Evolutionary conservation across 192 early-diverging fungal genomes (phyloP).

Genomic region (Chytriomyces sp.): DNA sequence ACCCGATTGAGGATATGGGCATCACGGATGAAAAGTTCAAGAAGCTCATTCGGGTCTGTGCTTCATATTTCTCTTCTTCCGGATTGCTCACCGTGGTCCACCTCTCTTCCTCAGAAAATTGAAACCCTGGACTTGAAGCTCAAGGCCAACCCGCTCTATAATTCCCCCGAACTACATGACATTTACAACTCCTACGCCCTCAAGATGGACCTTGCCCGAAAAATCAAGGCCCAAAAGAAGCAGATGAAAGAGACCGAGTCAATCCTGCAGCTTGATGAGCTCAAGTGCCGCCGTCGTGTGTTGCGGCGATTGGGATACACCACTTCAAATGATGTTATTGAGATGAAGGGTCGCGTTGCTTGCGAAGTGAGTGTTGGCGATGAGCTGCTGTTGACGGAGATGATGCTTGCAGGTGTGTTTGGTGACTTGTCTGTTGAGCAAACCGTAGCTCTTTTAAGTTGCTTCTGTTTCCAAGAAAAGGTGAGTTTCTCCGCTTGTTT

Average conservation of each 20-base stretch:
- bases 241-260: constrained; percentile 76
- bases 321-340: constrained; percentile 80
- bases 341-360: constrained; percentile 96
- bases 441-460: constrained; percentile 81
- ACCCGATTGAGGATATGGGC: constrained; percentile 86
- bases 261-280: constrained; percentile 90
- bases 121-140: constrained; percentile 72
- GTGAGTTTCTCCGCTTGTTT: constrained; percentile 29
- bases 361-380: constrained; percentile 95
- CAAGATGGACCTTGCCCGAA: constrained; percentile 62
- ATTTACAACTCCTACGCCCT: constrained; percentile 64
- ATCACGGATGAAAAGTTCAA: constrained; percentile 80
- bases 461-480: constrained; percentile 89
- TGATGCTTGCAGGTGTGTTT: constrained; percentile 96
- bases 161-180: constrained; percentile 52
- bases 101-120: constrained; percentile 56
- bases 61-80: not conserved
- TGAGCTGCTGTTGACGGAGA: constrained; percentile 92
- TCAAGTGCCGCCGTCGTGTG: constrained; percentile 87
- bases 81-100: not conserved
- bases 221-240: constrained; percentile 71
- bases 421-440: constrained; percentile 90
- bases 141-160: constrained; percentile 60
- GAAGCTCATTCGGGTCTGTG: constrained; percentile 62
- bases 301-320: constrained; percentile 90